Conservation (phyloP, 169 alveolate species). For the Eimeria tenella region DNA sequence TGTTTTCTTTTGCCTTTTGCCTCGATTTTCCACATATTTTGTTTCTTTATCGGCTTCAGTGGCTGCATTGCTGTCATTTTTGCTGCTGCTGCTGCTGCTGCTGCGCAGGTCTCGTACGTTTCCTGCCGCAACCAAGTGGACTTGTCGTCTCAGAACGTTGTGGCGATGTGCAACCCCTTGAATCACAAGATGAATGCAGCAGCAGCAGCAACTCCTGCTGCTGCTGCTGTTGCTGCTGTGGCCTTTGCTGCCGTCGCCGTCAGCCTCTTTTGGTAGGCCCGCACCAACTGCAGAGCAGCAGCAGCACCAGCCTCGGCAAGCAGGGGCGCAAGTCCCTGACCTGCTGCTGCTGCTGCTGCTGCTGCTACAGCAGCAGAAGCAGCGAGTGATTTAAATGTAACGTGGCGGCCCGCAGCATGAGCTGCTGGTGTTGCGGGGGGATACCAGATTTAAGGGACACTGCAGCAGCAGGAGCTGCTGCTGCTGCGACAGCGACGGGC, state of each 20-base stretch:
- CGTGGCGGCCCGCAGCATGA: too few species aligned
- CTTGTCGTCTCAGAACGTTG: slow-evolving; percentile 60
- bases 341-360: neutral
- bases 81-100: neutral
- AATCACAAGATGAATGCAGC: slow-evolving; percentile 39
- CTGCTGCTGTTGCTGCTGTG: slow-evolving; percentile 12
- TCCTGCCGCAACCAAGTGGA: slow-evolving; percentile 75
- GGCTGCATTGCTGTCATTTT: neutral
- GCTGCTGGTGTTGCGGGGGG: too few species aligned
- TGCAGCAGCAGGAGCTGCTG: neutral
- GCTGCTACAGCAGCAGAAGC: neutral
- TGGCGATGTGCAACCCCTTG: slow-evolving; percentile 50
- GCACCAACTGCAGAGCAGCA: neutral
- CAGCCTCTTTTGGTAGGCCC: neutral
- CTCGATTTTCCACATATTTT: neutral
- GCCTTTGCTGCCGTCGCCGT: neutral
- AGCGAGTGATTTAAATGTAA: too few species aligned
- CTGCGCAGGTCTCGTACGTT: slow-evolving; percentile 8
- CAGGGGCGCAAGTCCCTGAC: neutral
- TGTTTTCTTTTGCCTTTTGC: too few species aligned
- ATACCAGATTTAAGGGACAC: too few species aligned
- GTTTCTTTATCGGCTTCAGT: neutral
- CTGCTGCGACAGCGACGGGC: neutral
- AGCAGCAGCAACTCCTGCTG: neutral
- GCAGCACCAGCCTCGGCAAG: neutral